Percentiles rank a stretch among this genome's conserved stretches.
Conservation (phyloP, 371 early-diverging fungal genomes). For the Rhizomucor miehei region DNA sequence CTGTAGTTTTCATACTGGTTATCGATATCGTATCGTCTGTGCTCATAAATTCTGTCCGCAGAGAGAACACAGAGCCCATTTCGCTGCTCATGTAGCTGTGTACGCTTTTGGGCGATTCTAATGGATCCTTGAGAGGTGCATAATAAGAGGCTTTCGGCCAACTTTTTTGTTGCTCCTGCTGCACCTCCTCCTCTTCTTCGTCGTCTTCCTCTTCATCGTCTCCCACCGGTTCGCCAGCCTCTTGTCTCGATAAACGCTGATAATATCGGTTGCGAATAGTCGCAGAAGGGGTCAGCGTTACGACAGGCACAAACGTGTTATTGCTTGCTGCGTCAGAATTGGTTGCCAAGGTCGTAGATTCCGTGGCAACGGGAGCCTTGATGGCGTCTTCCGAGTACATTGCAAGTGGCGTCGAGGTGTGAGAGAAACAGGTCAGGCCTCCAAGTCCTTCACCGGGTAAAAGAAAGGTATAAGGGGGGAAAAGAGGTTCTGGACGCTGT, state of each 20-base stretch:
- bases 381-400: background rate
- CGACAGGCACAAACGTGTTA: constrained; percentile 3
- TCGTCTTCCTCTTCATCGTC: constrained; percentile 11
- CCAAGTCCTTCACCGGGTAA: no score
- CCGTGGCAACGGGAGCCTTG: background rate
- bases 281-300: constrained; percentile 34
- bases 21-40: constrained; percentile 15
- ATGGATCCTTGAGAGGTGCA: constrained; percentile 23
- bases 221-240: constrained; percentile 1
- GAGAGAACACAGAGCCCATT: constrained; percentile 20
- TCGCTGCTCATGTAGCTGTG: constrained; percentile 19
- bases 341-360: background rate
- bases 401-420: constrained; percentile 2
- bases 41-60: constrained; percentile 21
- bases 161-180: constrained; percentile 13
- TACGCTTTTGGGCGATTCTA: constrained; percentile 16
- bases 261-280: constrained; percentile 42
- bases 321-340: constrained; percentile 4
- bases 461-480: constrained; percentile 1
- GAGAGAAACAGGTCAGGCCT: background rate
- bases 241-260: constrained; percentile 4
- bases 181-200: constrained; percentile 11
- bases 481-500: constrained; percentile 16
- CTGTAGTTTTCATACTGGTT: constrained; percentile 15
- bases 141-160: constrained; percentile 18